Evolutionary conservation across 805 yeast genomes (phyloP), one percentile per base, ranked within the genome.

Genomic region (Candida bentonensis): DNA sequence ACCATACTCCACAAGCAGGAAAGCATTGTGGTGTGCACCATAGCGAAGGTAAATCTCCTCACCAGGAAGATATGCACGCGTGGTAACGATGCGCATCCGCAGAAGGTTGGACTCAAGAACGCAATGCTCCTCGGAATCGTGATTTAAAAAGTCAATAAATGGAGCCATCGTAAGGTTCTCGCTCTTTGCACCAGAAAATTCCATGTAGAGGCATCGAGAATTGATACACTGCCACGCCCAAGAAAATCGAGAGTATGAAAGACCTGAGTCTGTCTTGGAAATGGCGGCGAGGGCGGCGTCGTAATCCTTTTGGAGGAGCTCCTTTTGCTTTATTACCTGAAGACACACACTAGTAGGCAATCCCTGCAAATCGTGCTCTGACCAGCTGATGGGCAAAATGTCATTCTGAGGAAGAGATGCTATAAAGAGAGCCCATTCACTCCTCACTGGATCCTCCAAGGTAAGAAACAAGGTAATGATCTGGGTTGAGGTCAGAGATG

Each of bases 81-180:
- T 54, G 0, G 71, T 57, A n/a, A 53, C 51, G 1, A 81, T 83
- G 22, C 67, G 65, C 61, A 81, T 79, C 1, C 82, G 81, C 21
- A 55, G 51, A 5, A 54, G 47, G 17, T 69, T 65, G 28, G 70
- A 68, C 49, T 68, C 56, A 43, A 79, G 85, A 75, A 49, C 75
- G 78, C 36, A 69, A 2, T 40, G 34, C 15, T 47, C 49, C 3
- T 70, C 68, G 11, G 54, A 46, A 20, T 50, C 46, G 48, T 89
- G 97, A 61, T 89, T 92, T 43, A 89, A 64, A 58, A 84, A 82
- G 63, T 89, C 98, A 21, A 88, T 87, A 49, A 68, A 79, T 0
- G 98, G 98, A 0, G 89, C 96, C 74, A 89, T 65, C 1, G 97
- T 85, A 65, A 89, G 79, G 58, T 83, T 81, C 51, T 81, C 85